A percentile compares a stretch with the other conserved stretches of the same genome.
Evolutionary conservation across 495 filamentous ascomycete genomes (phyloP).

Genomic region (Xylaria curta): DNA sequence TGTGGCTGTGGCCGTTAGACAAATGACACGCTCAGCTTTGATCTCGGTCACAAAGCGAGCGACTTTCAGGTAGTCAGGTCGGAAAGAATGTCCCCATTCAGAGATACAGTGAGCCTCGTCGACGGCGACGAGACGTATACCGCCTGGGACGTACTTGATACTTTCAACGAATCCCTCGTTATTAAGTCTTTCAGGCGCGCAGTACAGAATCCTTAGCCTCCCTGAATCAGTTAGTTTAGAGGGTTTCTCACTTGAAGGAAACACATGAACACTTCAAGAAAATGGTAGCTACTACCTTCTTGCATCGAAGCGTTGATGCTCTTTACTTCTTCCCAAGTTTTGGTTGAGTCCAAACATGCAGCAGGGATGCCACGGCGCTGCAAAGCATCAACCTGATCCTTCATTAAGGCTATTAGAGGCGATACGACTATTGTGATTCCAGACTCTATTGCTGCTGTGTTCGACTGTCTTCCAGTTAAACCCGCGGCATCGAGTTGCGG

Average conservation of each 20-base stretch:
- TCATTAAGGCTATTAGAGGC: conserved; percentile 64
- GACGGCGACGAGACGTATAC: conserved; percentile 62
- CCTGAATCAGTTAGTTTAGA: conserved; percentile 19
- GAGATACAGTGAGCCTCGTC: conserved; percentile 69
- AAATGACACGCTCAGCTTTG: conserved; percentile 62
- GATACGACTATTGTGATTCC: conserved; percentile 63
- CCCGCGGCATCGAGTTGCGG: conserved; percentile 48
- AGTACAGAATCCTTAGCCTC: conserved; percentile 60
- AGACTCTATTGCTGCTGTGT: conserved; percentile 28
- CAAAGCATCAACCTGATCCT: conserved; percentile 64
- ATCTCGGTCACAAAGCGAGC: conserved; percentile 63
- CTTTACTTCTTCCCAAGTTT: conserved; percentile 53
- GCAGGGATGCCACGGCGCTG: conserved; percentile 54
- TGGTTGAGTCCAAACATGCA: conserved; percentile 60
- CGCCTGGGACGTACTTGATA: conserved; percentile 56
- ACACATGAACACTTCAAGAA: background rate
- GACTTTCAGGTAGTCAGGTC: conserved; percentile 66
- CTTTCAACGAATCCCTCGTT: conserved; percentile 63
- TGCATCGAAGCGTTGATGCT: conserved; percentile 52
- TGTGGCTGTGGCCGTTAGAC: conserved; percentile 65
- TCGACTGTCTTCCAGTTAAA: conserved; percentile 7
- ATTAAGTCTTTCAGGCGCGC: conserved; percentile 64
- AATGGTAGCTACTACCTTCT: conserved; percentile 30
- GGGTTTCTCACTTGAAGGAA: background rate
- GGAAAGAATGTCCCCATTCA: conserved; percentile 66